Evolutionary conservation across 768 basidiomycete genomes (phyloP), one percentile per base, ranked within the genome.

Genomic region (Pleurotus sapidus): DNA sequence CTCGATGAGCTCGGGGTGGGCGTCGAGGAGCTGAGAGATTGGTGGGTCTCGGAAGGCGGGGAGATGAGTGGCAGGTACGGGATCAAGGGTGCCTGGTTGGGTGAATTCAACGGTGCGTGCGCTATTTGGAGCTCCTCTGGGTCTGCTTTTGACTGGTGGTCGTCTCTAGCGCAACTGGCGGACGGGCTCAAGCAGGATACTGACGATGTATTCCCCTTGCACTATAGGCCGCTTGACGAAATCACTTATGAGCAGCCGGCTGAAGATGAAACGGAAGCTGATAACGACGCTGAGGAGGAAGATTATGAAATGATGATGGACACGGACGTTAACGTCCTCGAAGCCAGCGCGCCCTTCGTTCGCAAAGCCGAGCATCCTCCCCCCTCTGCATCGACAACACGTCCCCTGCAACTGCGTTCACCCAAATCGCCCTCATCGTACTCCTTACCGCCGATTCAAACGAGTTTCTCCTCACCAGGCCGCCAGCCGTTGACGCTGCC

Each of bases 1-100:
- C 74, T 94, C 25, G 83, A 83, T n/a, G 91, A 93, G 55, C 74
- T 93, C 14, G 92, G 92, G 15, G 78, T 90, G 1, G 80, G 77
- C 43, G 57, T 90, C 20, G 82, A 88, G 6, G 92, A 94, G 67
- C 72, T 94, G 55, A 72, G 66, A 23, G 87, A 88, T 57, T 91
- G 89, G 63, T 80, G 77, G 53, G 66, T 71, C n/a, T 74, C 81
- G 1, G 91, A 93, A 68, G 89, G 81, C 17, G 75, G 74, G 63
- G 91, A 93, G 63, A 68, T 92, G 57, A 77, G 80, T 23, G 30
- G 30, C 9, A 80, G 87, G 37, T 91, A 91, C 68, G 83, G 84
- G 5, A 70, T 82, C 4, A 83, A 84, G 66, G 84, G 84, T 4
- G 75, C 76, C 42, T 90, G 91, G 66, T 70, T 93, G 66, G 74